Evolutionary conservation across 2,329 filamentous ascomycete species (phyloP).

Genomic region (Trichoderma hamatum): DNA sequence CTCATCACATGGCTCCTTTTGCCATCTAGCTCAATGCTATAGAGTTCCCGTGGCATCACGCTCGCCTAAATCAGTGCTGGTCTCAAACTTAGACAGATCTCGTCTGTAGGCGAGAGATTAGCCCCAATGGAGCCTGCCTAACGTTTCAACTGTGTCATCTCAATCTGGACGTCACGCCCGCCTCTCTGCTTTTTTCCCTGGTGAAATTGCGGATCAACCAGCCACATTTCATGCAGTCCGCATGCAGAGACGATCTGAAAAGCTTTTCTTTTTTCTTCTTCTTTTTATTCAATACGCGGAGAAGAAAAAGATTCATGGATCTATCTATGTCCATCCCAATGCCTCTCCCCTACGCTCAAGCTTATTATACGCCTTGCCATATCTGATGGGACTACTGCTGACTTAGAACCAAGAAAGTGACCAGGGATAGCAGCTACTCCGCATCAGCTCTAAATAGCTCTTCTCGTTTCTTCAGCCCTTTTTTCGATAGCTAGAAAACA

Average conservation of each 20-base stretch:
- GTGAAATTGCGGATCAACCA: slow-evolving; percentile 5
- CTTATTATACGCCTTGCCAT: neutral
- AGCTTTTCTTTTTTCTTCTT: neutral
- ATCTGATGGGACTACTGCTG: neutral
- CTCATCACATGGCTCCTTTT: neutral
- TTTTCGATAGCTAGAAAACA: no score
- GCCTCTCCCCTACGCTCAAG: neutral
- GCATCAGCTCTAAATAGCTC: neutral
- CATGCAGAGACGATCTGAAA: slow-evolving; percentile 11
- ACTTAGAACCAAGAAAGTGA: neutral
- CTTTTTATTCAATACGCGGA: neutral
- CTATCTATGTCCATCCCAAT: neutral
- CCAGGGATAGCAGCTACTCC: neutral
- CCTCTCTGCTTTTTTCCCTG: neutral
- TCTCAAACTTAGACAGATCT: slow-evolving; percentile 19
- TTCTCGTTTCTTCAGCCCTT: neutral
- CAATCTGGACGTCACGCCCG: slow-evolving; percentile 6
- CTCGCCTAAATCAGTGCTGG: slow-evolving; percentile 15
- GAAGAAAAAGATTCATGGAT: neutral
- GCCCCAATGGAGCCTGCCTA: slow-evolving; percentile 10
- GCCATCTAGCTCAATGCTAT: neutral
- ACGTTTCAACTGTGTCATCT: slow-evolving; percentile 3
- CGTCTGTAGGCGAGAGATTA: slow-evolving; percentile 8
- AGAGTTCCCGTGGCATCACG: slow-evolving; percentile 1
- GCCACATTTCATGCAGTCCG: slow-evolving; percentile 18